Base-by-base conservation (phyloP, 75 land plant species). In the Azolla pinnata region DNA sequence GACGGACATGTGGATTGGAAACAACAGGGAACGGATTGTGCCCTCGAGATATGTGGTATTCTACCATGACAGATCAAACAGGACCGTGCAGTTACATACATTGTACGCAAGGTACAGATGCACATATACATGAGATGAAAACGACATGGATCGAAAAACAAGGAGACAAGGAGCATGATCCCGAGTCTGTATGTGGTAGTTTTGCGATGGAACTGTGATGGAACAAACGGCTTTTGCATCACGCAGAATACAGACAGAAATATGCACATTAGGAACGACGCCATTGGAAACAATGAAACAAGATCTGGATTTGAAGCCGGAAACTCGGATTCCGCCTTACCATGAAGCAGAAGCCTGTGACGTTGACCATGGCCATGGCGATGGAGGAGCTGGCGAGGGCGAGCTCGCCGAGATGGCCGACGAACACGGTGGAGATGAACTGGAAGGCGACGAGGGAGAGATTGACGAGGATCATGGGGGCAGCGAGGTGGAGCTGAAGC, bases 391-490 rank as follows among this genome's bases (percentile, higher is more conserved):
- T 71, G 17, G 89, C 86, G 25, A 86, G 83, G 45, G 82, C 75
- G 16, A 82, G 64, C 33, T 86, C 86, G 10, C 89, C 89, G 17
- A 82, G 42, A 60, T 86, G 89, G 34, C 89, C 89, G 25, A 74
- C 89, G 40, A 82, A 86, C 68, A 85, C 81, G 45, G 68, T 72
- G 33, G 86, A 66, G 30, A 79, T 66, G 48, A 86, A 24, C 2
- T 34, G 58, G 24, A 67, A 28, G 4, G 33, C 9, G 35, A 56
- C 46, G 0, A 44, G 69, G 21, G 60, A 45, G 8, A 67, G 29
- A 35, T 31, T 62, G 4, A 67, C 69, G 24, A 31, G 27, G 24
- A 67, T 48, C 65, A 67, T 59, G 2, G 69, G 69, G 23, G 53
- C 69, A 29, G 69, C 63, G 12, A 67, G 24, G n/a, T 18, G 28